Conservation (phyloP, 2,329 filamentous ascomycete genomes). For the Colletotrichum kahawae region DNA sequence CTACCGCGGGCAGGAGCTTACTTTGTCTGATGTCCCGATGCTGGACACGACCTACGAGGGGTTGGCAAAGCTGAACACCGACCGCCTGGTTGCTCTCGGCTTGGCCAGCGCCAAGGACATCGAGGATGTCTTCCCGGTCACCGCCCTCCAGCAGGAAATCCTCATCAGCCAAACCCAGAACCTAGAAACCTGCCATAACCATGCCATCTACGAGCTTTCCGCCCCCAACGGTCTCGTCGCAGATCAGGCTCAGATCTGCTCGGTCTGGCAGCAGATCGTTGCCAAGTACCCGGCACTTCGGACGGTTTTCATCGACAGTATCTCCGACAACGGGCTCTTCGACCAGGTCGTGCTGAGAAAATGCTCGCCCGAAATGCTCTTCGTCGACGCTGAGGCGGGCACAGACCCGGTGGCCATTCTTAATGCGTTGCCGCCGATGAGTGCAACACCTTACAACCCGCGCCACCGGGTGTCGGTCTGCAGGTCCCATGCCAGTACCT, state of each 20-base stretch:
- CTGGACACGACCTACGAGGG: constrained; percentile 52
- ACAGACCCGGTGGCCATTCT: constrained; percentile 43
- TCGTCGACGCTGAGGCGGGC: constrained; percentile 50
- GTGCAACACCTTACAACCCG: constrained; percentile 41
- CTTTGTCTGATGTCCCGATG: constrained; percentile 53
- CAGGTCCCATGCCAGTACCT: constrained; percentile 45
- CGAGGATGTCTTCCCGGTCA: constrained; percentile 54
- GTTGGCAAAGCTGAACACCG: constrained; percentile 47
- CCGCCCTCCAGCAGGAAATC: constrained; percentile 53
- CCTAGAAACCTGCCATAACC: constrained; percentile 46
- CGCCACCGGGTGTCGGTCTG: constrained; percentile 58
- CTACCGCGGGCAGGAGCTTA: constrained; percentile 50
- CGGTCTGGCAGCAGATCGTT: constrained; percentile 55
- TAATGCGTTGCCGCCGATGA: constrained; percentile 47
- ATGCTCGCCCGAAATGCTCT: constrained; percentile 56
- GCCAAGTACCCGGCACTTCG: constrained; percentile 50
- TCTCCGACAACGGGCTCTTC: constrained; percentile 52
- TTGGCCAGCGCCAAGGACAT: constrained; percentile 49
- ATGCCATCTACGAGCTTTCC: constrained; percentile 53
- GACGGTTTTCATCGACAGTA: constrained; percentile 57
- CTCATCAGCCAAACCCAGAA: constrained; percentile 49
- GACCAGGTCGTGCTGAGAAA: constrained; percentile 54
- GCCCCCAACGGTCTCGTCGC: constrained; percentile 40
- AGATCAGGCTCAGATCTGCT: constrained; percentile 50
- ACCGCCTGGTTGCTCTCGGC: constrained; percentile 44